Conservation (phyloP, 2,329 filamentous ascomycete genomes). For the Colletotrichum magnum region DNA sequence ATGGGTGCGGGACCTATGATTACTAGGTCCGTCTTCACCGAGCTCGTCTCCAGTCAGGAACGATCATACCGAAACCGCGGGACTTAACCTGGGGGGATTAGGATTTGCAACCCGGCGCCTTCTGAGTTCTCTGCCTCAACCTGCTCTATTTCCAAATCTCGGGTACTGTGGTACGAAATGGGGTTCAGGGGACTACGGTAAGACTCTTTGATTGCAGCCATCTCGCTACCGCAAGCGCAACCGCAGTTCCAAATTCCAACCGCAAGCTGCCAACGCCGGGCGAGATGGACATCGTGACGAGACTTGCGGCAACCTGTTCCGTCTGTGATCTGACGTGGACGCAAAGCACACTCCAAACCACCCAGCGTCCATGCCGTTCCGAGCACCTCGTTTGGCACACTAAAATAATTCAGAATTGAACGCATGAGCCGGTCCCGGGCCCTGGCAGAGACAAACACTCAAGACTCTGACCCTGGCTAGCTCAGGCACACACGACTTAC, state of each 20-base stretch:
- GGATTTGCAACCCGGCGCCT: slow-evolving; percentile 13
- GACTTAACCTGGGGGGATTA: not conserved
- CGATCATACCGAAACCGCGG: slow-evolving; percentile 2
- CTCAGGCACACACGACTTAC: slow-evolving; percentile 15
- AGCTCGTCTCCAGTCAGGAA: slow-evolving; percentile 10
- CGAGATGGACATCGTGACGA: slow-evolving; percentile 4
- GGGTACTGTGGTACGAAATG: slow-evolving; percentile 6
- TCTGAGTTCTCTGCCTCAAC: slow-evolving; percentile 23
- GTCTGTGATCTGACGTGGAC: slow-evolving; percentile 5
- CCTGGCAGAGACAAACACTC: slow-evolving; percentile 16
- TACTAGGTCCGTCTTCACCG: not conserved
- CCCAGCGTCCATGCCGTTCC: not conserved
- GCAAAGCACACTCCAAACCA: not conserved
- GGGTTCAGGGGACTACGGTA: not conserved
- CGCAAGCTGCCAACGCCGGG: not conserved
- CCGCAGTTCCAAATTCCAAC: not conserved
- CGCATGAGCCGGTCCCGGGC: slow-evolving; percentile 9
- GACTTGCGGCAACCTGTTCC: not conserved
- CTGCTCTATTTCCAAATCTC: slow-evolving; percentile 12
- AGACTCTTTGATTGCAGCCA: slow-evolving; percentile 28
- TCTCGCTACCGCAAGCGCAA: slow-evolving; percentile 18
- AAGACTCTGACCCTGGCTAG: slow-evolving; percentile 19
- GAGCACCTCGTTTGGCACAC: slow-evolving; percentile 5
- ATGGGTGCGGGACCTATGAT: not conserved
- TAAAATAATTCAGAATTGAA: slow-evolving; percentile 21